Percentiles rank a stretch among this genome's conserved stretches.
phyloP scores from a whole-genome alignment of 768 basidiomycete genomes.

The Lentinula guzmanii region DNA sequence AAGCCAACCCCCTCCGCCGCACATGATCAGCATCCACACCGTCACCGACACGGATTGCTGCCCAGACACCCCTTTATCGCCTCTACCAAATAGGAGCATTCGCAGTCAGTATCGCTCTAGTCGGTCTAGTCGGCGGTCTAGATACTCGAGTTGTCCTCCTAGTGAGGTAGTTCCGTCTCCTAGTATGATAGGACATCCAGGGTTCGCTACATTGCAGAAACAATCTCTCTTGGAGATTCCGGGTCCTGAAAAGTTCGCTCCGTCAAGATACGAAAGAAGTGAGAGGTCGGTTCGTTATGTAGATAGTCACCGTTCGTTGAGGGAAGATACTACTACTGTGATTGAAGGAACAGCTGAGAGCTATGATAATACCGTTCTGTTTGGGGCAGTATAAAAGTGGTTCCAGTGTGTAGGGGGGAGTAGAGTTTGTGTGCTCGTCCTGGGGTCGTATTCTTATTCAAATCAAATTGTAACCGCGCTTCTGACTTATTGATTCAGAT shows the following conservation, averaged over 20 bases:
- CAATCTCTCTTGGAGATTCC: not conserved
- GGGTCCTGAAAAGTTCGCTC: not conserved
- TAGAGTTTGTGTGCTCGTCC: too few species aligned
- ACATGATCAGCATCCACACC: not conserved
- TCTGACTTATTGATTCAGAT: too few species aligned
- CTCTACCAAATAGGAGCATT: not conserved
- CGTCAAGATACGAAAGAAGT: not conserved
- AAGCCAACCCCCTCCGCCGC: not conserved
- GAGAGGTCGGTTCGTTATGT: not conserved
- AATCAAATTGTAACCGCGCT: too few species aligned
- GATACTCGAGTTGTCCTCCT: not conserved
- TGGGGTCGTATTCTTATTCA: too few species aligned
- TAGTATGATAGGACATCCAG: not conserved
- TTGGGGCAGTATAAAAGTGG: too few species aligned
- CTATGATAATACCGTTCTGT: not conserved
- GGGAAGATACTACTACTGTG: not conserved
- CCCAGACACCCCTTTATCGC: not conserved
- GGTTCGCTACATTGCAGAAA: not conserved
- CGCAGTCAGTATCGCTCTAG: not conserved
- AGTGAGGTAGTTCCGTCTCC: not conserved
- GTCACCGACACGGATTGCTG: not conserved
- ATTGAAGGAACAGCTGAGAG: not conserved
- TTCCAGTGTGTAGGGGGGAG: too few species aligned
- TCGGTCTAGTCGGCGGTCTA: not conserved
- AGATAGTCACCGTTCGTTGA: not conserved